Evolutionary conservation across 768 basidiomycete genomes (phyloP).

Genomic region (Pleurotus pulmonarius): DNA sequence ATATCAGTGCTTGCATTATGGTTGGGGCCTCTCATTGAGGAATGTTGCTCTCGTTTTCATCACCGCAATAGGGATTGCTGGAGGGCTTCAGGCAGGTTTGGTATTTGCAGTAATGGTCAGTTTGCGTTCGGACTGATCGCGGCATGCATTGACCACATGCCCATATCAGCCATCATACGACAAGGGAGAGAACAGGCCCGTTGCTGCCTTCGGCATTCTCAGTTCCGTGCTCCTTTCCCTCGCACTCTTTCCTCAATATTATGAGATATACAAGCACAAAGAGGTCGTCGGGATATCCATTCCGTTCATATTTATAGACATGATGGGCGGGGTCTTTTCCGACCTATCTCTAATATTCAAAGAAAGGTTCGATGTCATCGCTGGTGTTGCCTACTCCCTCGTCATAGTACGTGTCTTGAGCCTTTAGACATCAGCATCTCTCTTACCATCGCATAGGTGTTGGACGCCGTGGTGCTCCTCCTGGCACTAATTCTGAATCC

Average conservation of each 20-base stretch:
- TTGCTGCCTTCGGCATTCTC: slow-evolving; percentile 62
- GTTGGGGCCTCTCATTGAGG: slow-evolving; percentile 31
- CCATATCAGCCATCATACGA: slow-evolving; percentile 32
- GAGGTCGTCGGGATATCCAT: slow-evolving; percentile 69
- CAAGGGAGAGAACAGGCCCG: slow-evolving; percentile 24
- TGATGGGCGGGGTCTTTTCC: slow-evolving; percentile 68
- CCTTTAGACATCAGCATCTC: not conserved
- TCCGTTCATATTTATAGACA: slow-evolving; percentile 66
- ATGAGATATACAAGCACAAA: slow-evolving; percentile 64
- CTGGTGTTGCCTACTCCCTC: slow-evolving; percentile 56
- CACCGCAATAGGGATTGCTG: slow-evolving; percentile 39
- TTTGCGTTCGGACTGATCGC: not conserved
- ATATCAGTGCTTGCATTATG: slow-evolving; percentile 67
- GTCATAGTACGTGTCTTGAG: slow-evolving; percentile 46
- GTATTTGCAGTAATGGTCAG: slow-evolving; percentile 42
- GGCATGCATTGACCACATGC: not conserved
- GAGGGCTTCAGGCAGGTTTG: slow-evolving; percentile 55
- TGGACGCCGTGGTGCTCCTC: slow-evolving; percentile 60
- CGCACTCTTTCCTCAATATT: slow-evolving; percentile 59
- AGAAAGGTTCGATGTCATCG: slow-evolving; percentile 56
- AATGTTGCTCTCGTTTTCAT: slow-evolving; percentile 32
- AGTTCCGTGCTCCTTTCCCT: slow-evolving; percentile 53
- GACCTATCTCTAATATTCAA: slow-evolving; percentile 69
- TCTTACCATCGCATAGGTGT: slow-evolving; percentile 33
- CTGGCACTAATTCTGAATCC: slow-evolving; percentile 68